Evolutionary conservation across 768 basidiomycete species (phyloP).

Genomic region (Lactarius pseudohatsudake): DNA sequence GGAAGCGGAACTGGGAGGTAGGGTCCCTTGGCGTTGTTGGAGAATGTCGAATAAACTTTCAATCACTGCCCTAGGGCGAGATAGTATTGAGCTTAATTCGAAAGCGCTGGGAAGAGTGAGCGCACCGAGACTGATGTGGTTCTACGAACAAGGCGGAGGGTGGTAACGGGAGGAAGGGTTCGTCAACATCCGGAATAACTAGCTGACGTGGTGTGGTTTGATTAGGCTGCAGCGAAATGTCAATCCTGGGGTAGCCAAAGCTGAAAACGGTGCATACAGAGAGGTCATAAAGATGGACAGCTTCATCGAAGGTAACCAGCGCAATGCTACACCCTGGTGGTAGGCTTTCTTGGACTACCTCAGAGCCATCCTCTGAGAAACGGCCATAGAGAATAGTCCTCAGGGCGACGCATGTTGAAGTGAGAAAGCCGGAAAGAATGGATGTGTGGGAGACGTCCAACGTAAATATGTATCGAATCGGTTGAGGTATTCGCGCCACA

Average conservation of each 20-base stretch:
- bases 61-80: constrained; percentile 52
- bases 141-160: constrained; percentile 71
- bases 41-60: constrained; percentile 66
- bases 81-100: constrained; percentile 11
- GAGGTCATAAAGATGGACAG: constrained; percentile 86
- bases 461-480: constrained; percentile 80
- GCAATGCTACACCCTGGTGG: constrained; percentile 60
- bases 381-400: constrained; percentile 64
- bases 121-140: constrained; percentile 65
- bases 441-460: constrained; percentile 80
- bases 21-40: constrained; percentile 58
- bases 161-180: constrained; percentile 79
- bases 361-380: constrained; percentile 41
- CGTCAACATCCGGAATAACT: constrained; percentile 87
- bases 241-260: not conserved
- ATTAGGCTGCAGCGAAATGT: constrained; percentile 34
- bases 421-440: constrained; percentile 66
- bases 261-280: constrained; percentile 54
- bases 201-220: constrained; percentile 49
- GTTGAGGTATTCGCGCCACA: constrained; percentile 53
- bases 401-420: constrained; percentile 62
- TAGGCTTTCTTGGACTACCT: constrained; percentile 46
- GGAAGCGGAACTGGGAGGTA: constrained; percentile 34
- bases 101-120: not conserved
- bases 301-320: constrained; percentile 78